These are phyloP conservation scores for Teratosphaeriaceae sp. DNA, from an alignment of 2,329 filamentous ascomycete genomes.

Conservation along the genomic window DNA sequence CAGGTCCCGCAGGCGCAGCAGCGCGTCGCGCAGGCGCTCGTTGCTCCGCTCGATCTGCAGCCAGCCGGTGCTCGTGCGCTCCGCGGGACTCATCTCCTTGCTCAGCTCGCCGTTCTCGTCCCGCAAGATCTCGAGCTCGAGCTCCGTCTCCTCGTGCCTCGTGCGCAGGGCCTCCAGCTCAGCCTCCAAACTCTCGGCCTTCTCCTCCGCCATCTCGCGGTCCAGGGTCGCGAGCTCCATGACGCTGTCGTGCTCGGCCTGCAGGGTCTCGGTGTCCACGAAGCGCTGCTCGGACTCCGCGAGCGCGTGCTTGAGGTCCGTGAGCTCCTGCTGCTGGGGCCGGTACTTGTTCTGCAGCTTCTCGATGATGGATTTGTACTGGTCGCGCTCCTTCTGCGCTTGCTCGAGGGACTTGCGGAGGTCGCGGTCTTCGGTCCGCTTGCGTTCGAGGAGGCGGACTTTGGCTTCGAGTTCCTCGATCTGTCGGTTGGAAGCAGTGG, in stretches of 20 bases:
- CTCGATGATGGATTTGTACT: conserved; percentile 77
- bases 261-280: conserved; percentile 62
- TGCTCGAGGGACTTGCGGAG: conserved; percentile 73
- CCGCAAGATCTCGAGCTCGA: conserved; percentile 79
- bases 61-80: conserved; percentile 80
- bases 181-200: conserved; percentile 70
- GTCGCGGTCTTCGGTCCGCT: conserved; percentile 77
- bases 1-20: conserved; percentile 78
- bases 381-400: conserved; percentile 67
- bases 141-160: conserved; percentile 73
- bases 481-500: conserved; percentile 54
- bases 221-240: conserved; percentile 85
- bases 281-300: conserved; percentile 68
- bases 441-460: conserved; percentile 78
- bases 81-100: conserved; percentile 80
- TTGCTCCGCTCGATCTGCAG: conserved; percentile 87
- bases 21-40: conserved; percentile 75
- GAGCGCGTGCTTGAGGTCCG: conserved; percentile 66
- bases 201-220: conserved; percentile 94
- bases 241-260: conserved; percentile 77
- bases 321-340: conserved; percentile 72
- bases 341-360: conserved; percentile 88
- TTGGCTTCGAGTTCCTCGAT: conserved; percentile 87
- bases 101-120: conserved; percentile 83
- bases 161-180: conserved; percentile 72